Evolutionary conservation across 805 yeast genomes (phyloP).

Genomic region (Starmerella potacharoeniae): DNA sequence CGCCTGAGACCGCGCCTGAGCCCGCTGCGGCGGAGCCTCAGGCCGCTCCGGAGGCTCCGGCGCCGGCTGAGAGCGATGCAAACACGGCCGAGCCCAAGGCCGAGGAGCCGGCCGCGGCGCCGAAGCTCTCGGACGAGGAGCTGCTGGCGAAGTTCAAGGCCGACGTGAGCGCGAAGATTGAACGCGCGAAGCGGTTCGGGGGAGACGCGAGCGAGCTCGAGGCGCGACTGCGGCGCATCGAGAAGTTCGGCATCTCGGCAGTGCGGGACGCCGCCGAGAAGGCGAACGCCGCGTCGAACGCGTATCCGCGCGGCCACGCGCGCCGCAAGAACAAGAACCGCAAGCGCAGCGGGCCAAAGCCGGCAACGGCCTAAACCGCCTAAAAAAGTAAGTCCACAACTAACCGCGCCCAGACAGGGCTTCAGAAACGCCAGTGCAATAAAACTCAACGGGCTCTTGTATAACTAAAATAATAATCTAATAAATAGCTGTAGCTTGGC

Average conservation of each 20-base stretch:
- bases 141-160: slow-evolving; percentile 57
- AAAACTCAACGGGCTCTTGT: background rate
- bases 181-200: slow-evolving; percentile 70
- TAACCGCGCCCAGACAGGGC: background rate
- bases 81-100: slow-evolving; percentile 5
- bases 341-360: slow-evolving; percentile 7
- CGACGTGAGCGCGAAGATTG: slow-evolving; percentile 52
- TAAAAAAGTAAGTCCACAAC: background rate
- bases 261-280: slow-evolving; percentile 15
- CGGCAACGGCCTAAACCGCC: background rate
- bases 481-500: background rate
- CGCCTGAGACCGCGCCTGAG: slow-evolving; percentile 14
- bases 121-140: slow-evolving; percentile 51
- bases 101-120: slow-evolving; percentile 18
- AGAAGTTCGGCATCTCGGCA: slow-evolving; percentile 68
- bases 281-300: background rate
- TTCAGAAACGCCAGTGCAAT: background rate
- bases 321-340: slow-evolving; percentile 1
- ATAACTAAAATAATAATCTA: background rate
- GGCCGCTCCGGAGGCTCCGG: slow-evolving; percentile 14
- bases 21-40: slow-evolving; percentile 19
- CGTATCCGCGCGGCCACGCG: background rate
- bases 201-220: slow-evolving; percentile 40
- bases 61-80: slow-evolving; percentile 4
- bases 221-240: slow-evolving; percentile 56